Conservation (phyloP, 2,329 filamentous ascomycete genomes). For the Penicillium oxalicum region DNA sequence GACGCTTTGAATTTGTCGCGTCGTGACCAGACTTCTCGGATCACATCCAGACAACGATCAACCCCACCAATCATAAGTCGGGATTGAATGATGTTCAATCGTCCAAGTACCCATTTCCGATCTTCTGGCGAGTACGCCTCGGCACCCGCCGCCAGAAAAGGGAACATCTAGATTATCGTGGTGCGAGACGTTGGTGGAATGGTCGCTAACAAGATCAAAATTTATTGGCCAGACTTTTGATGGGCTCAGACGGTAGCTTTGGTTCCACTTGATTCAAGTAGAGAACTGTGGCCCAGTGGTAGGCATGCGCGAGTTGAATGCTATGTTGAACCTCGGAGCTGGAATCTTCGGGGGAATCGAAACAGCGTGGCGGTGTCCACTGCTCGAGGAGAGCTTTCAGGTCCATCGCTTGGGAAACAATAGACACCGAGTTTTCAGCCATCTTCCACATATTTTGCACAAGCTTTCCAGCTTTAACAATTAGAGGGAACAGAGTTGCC, state of each 20-base stretch:
- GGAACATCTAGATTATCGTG: constrained; percentile 64
- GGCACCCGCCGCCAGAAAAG: constrained; percentile 61
- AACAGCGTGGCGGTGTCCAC: constrained; percentile 55
- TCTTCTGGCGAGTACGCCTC: constrained; percentile 57
- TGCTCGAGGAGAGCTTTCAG: constrained; percentile 55
- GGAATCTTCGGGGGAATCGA: constrained; percentile 59
- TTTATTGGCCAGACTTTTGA: constrained; percentile 55
- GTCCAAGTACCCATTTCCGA: constrained; percentile 56
- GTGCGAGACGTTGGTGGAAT: constrained; percentile 58
- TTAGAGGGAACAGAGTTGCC: constrained; percentile 60
- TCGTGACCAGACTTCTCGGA: constrained; percentile 61
- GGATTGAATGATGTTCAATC: constrained; percentile 56
- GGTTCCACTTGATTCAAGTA: constrained; percentile 65
- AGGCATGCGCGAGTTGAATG: constrained; percentile 61
- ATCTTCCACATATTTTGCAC: constrained; percentile 56
- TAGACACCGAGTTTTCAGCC: constrained; percentile 52
- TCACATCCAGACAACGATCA: constrained; percentile 59
- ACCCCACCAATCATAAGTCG: constrained; percentile 63
- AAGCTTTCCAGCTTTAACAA: constrained; percentile 60
- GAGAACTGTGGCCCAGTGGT: constrained; percentile 60
- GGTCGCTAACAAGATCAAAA: constrained; percentile 56
- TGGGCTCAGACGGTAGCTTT: constrained; percentile 56
- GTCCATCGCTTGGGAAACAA: constrained; percentile 57
- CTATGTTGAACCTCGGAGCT: constrained; percentile 57
- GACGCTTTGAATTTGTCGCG: constrained; percentile 47